These are phyloP conservation scores for Gautieria morchelliformis DNA, from an alignment of 768 basidiomycete genomes.

Conservation along the genomic window DNA sequence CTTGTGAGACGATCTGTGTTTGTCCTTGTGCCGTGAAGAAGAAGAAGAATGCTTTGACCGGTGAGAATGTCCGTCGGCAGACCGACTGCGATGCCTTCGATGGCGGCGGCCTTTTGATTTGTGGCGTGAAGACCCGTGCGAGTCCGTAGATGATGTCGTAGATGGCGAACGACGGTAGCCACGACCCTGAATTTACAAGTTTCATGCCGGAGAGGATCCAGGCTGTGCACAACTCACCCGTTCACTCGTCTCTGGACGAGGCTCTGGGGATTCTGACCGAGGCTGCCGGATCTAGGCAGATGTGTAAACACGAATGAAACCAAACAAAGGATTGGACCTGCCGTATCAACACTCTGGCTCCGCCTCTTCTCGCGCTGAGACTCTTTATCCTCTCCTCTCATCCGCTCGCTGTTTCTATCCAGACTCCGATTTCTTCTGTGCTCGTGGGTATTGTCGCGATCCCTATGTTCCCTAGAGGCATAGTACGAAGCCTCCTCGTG, in stretches of 20 bases:
- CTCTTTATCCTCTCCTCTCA: not conserved
- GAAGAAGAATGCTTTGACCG: constrained; percentile 4
- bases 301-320: not conserved
- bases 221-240: not conserved
- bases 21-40: not conserved
- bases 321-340: not conserved
- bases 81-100: not conserved
- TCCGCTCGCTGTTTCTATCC: not conserved
- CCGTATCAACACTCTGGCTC: not conserved
- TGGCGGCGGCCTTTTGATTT: not conserved
- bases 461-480: not conserved
- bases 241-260: not conserved
- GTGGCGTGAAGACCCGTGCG: not conserved
- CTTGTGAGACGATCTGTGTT: constrained; percentile 9
- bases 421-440: not conserved
- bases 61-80: not conserved
- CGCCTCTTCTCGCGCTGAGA: not conserved
- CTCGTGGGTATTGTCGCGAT: not conserved
- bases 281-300: not conserved
- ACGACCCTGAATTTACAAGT: not conserved
- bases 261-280: not conserved
- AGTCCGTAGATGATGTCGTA: constrained; percentile 2
- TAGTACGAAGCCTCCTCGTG: not conserved
- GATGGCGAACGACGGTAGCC: not conserved
- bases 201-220: too few relatives aligned